Evolutionary conservation across 495 filamentous ascomycete species (phyloP).

Genomic region (Patellaria atrata): DNA sequence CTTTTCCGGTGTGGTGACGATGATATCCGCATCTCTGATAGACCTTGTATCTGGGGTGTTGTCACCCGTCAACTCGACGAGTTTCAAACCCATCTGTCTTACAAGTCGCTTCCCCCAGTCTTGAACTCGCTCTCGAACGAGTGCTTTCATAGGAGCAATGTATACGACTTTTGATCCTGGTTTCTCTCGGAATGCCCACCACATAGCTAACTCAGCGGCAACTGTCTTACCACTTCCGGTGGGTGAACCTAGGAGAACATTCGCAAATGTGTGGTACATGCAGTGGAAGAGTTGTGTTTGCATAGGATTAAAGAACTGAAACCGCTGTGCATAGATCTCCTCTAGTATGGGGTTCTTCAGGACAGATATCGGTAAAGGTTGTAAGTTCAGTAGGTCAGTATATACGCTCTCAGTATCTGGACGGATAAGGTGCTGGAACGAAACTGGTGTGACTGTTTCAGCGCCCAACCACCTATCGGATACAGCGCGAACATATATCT

Average conservation of each 20-base stretch:
- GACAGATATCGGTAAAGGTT: slow-evolving; percentile 76
- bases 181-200: slow-evolving; percentile 95
- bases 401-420: slow-evolving; percentile 97
- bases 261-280: slow-evolving; percentile 78
- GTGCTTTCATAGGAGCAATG: slow-evolving; percentile 97
- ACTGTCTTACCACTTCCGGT: slow-evolving; percentile 97
- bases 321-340: slow-evolving; percentile 73
- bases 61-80: slow-evolving; percentile 95
- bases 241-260: slow-evolving; percentile 91
- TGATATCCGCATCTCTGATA: slow-evolving; percentile 90
- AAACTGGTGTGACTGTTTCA: slow-evolving; percentile 88
- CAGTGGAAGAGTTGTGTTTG: slow-evolving; percentile 97
- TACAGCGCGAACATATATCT: slow-evolving; percentile 89
- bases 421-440: slow-evolving; percentile 94
- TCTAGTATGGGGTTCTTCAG: slow-evolving; percentile 79
- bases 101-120: slow-evolving; percentile 88
- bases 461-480: slow-evolving; percentile 95
- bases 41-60: slow-evolving; percentile 94
- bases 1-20: slow-evolving; percentile 97
- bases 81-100: slow-evolving; percentile 65
- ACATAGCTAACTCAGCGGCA: slow-evolving; percentile 96
- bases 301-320: slow-evolving; percentile 98
- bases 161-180: slow-evolving; percentile 97
- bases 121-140: slow-evolving; percentile 90
- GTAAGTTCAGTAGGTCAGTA: slow-evolving; percentile 82